Base-by-base conservation (phyloP, 805 yeast species). In the Torulaspora delbrueckii region DNA sequence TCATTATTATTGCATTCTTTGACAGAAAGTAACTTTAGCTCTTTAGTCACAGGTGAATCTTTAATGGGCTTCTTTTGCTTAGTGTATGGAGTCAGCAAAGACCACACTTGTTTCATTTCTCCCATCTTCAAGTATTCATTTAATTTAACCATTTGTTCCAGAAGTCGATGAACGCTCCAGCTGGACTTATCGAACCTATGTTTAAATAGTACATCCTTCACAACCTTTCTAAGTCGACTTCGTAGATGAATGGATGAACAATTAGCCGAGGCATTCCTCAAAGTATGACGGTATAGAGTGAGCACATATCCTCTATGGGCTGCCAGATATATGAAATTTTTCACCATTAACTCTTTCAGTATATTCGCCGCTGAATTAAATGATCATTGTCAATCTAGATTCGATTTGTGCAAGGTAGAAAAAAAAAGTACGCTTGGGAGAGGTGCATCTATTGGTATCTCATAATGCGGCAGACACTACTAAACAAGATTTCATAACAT, bases 221-320 rank as follows among this genome's bases (percentile, higher is more conserved):
- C 25, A 8, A 37, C 27, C 10, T 41, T 47, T 31, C 36, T 43
- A 12, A 59, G n/a, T 30, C 53, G 45, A 14, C 38, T 28, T 27
- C 43, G 46, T 3, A 58, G 43, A 19, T 47, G 50, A 8, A 30
- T 42, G 7, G 64, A 58, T 27, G 38, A 31, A 13, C 50, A 48
- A 33, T 38, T 27, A 28, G 54, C 43, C 5, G 48, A 32, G 1
- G 58, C 38, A 43, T 64, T 65, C 27, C 69, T 57, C 24, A 66
- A 39, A 3, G 63, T 51, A n/a, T 57, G 47, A 7, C 69, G 54
- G 43, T 65, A 68, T 14, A 68, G 49, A 8, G 47, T 48, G 4
- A 63, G 36, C 0, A 68, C 69, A 35, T 63, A 56, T 5, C 28
- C 27, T 37, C 50, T 59, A 40, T 69, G 73, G 2, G 59, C 47